Evolutionary conservation across 768 basidiomycete genomes (phyloP), one percentile per base, ranked within the genome.

Genomic region (Tylopilus felleus): DNA sequence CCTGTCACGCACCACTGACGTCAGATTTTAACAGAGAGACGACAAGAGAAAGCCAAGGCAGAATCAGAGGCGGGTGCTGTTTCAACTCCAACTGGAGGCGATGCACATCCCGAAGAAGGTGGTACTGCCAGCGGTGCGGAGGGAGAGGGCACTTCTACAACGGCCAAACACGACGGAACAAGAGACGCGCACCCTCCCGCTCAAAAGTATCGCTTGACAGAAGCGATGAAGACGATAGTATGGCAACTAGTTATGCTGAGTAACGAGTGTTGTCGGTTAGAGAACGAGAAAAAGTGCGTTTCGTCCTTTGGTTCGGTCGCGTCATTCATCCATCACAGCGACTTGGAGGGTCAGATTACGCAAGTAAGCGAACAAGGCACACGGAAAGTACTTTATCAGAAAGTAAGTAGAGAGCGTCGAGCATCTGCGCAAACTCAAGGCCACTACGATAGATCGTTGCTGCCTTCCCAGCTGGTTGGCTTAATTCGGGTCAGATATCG

Each of bases 391-490:
- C 70, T 94, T 8, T 95, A 94, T 72, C 85, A 91, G 67, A 88
- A 85, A 70, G 86, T 86, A 47, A 23, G 75, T 60, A 14, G 12
- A 9, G 19, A 2, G 2, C 2, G 12, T 41, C 5, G 22, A 9
- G 16, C 28, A 22, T n/a, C 12, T 9, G 13, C 29, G 38, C 27
- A 23, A 38, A 40, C 28, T 44, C 38, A 35, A 53, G 25, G n/a
- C 29, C 8, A 25, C 13, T 45, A 28, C 21, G 23, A 3, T 31
- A 85, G 84, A 90, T 93, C 53, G 86, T 92, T 0, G 79, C 78
- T n/a, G 83, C 82, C 2, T 93, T 90, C 70, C 91, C 90, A 0
- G 76, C 84, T 0, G 88, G 88, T 13, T 93, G 91, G 91, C 83
- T 93, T 74, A 83, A 85, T 27, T 90, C 88, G 3, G 88, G 90